Base-by-base conservation (phyloP, 805 yeast genomes). In the Grigorovia yakushimaensis region DNA sequence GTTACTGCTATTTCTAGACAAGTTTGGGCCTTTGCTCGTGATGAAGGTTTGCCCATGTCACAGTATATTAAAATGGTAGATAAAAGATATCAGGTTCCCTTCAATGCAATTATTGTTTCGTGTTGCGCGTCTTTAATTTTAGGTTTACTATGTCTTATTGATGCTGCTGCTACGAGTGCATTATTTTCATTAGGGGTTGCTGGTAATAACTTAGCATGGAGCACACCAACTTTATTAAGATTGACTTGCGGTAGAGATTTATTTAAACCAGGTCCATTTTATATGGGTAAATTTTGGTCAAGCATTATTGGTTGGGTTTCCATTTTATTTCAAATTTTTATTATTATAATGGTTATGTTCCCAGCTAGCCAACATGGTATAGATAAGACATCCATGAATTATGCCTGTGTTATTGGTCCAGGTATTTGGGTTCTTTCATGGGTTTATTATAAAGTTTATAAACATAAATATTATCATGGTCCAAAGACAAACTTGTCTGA, bases 41-140 rank as follows among this genome's bases (percentile, higher is more conserved):
- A n/a, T n/a, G 81, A 81, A 56, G 88, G 88, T 15, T 70, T 82
- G 48, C 89, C 89, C 8, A 67, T 80, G 51, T 72, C 81, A 68
- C 68, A 57, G 72, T 83, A 23, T 23, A 23, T 23, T 23, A 23
- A 23, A 23, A 23, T 23, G 6, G 27, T 23, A 6, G 27, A 23
- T 51, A 78, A 80, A 53, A 73, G 61, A 49, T 64, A 75, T 35
- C 69, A 73, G n/a, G 84, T 80, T 24, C 91, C 93, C 13, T 62
- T 81, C 22, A 72, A 80, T 54, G 88, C 89, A 1, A 75, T 81
- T 41, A 59, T 72, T 23, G 65, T 63, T 39, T 69, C 72, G 10
- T 67, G 73, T 19, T 19, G 58, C 21, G 54, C 65, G 11, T 62
- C 73, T 11, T 49, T 71, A 11, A 45, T 66, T 6, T 47, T 71